phyloP scores from a whole-genome alignment of 805 yeast species.

The Saccharomycopsis olivae region DNA sequence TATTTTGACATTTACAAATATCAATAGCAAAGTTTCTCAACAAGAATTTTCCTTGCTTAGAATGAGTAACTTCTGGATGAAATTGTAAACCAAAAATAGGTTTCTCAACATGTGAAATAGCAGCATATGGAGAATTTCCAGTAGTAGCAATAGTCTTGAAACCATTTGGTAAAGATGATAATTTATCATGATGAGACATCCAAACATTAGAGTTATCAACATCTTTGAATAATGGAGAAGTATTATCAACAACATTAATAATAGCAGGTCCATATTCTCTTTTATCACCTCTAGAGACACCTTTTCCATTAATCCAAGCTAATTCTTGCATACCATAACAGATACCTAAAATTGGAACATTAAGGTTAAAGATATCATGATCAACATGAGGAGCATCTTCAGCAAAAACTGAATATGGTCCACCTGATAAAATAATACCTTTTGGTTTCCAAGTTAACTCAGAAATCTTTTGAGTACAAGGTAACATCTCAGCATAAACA shows the following conservation, averaged over 20 bases:
- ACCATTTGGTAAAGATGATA: slow-evolving; percentile 81
- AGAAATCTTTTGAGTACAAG: slow-evolving; percentile 94
- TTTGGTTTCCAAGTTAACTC: slow-evolving; percentile 91
- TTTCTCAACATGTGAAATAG: slow-evolving; percentile 66
- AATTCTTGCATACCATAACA: slow-evolving; percentile 99
- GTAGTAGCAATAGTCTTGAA: slow-evolving; percentile 85
- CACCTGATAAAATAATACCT: slow-evolving; percentile 93
- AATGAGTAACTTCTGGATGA: slow-evolving; percentile 98
- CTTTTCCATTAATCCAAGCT: slow-evolving; percentile 93
- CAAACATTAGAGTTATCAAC: slow-evolving; percentile 94
- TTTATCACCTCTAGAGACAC: slow-evolving; percentile 90
- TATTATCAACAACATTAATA: slow-evolving; percentile 57
- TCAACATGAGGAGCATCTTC: slow-evolving; percentile 97
- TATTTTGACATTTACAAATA: slow-evolving; percentile 77
- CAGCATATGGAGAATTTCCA: slow-evolving; percentile 92
- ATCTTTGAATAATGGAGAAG: slow-evolving; percentile 69
- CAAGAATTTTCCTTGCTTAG: slow-evolving; percentile 78
- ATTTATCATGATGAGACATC: slow-evolving; percentile 99
- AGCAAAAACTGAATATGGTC: slow-evolving; percentile 96
- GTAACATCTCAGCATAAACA: slow-evolving; percentile 98
- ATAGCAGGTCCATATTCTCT: slow-evolving; percentile 98
- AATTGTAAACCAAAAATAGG: slow-evolving; percentile 91
- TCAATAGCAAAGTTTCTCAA: slow-evolving; percentile 87
- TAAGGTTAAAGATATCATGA: slow-evolving; percentile 79
- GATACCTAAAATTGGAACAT: slow-evolving; percentile 92